A percentile compares a stretch with the other conserved stretches of the same genome.
phyloP scores from a whole-genome alignment of 2,329 filamentous ascomycete species.

The Tolypocladium ophioglossoides region DNA sequence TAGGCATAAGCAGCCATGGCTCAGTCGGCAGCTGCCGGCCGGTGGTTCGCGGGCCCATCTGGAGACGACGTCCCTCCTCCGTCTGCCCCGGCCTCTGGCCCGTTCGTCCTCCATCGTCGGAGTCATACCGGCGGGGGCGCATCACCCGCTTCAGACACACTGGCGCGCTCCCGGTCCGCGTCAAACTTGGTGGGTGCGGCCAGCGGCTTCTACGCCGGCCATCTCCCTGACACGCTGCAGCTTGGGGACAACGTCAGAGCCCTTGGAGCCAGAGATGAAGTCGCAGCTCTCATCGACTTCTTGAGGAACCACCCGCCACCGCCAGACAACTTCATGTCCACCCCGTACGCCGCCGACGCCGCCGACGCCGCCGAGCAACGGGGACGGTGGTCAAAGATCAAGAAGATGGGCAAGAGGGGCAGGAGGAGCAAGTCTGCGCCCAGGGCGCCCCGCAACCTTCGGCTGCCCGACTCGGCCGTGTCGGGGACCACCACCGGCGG shows the following conservation, averaged over 20 bases:
- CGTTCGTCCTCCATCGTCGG: conserved; percentile 2
- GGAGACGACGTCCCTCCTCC: neutral
- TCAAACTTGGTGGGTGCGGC: neutral
- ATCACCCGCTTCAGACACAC: neutral
- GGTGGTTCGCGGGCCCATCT: neutral
- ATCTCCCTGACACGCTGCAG: conserved; percentile 2
- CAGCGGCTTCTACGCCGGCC: conserved; percentile 1
- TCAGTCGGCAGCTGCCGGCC: neutral
- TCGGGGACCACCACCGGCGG: conserved; percentile 42
- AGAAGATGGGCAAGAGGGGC: conserved; percentile 23
- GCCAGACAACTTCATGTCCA: conserved; percentile 38
- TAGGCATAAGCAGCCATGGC: neutral
- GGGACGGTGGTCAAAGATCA: conserved; percentile 31
- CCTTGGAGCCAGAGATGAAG: conserved; percentile 13
- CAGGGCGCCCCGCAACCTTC: conserved; percentile 20
- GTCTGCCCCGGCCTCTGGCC: neutral
- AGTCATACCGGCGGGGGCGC: conserved; percentile 1
- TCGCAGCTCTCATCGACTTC: conserved; percentile 34
- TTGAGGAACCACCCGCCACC: conserved; percentile 38
- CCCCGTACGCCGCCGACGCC: conserved; percentile 19
- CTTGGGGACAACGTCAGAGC: conserved; percentile 6
- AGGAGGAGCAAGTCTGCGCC: conserved; percentile 24
- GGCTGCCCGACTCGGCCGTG: conserved; percentile 44
- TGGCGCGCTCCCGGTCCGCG: neutral
- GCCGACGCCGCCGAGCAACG: conserved; percentile 17